Percentiles rank a stretch among this genome's conserved stretches.
These are phyloP conservation scores for Iberis pinnata DNA, from an alignment of 345 rosid species.

Conservation along the genomic window DNA sequence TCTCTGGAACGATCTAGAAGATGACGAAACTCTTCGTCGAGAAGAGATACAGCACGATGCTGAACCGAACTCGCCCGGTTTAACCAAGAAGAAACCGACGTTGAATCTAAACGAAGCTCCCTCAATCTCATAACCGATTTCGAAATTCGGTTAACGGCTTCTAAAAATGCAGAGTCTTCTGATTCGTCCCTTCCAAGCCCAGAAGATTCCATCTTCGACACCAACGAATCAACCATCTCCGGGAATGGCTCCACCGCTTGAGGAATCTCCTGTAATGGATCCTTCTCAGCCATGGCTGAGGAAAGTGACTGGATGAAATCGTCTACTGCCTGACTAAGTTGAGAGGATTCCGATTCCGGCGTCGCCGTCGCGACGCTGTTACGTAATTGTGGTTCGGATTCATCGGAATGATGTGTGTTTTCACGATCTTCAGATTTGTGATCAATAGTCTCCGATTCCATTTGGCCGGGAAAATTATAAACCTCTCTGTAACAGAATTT, in stretches of 20 bases:
- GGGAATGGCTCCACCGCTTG: conserved; percentile 36
- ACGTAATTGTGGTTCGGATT: conserved; percentile 5
- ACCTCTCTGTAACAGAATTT: conserved; percentile 8
- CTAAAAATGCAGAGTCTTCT: conserved; percentile 36
- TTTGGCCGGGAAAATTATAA: conserved; percentile 31
- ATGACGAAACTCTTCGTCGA: conserved; percentile 61
- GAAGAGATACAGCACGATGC: conserved; percentile 48
- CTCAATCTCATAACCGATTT: conserved; percentile 30
- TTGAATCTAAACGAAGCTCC: conserved; percentile 28
- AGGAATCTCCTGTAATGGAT: conserved; percentile 31
- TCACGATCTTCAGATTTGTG: conserved; percentile 18
- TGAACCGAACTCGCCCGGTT: conserved; percentile 44
- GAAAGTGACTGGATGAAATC: conserved; percentile 32
- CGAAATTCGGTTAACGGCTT: conserved; percentile 37
- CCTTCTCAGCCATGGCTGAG: conserved; percentile 3
- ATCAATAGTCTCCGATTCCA: conserved; percentile 24
- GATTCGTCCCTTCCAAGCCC: conserved; percentile 36
- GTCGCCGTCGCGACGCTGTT: not conserved
- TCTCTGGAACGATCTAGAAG: conserved; percentile 39
- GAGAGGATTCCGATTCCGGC: conserved; percentile 8
- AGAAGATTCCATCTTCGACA: conserved; percentile 33
- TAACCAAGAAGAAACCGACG: conserved; percentile 23
- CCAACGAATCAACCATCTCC: conserved; percentile 40
- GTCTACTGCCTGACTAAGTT: conserved; percentile 37
- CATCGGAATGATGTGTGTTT: conserved; percentile 1